Evolutionary conservation across 495 filamentous ascomycete species (phyloP).

Genomic region (Penicillium fimorum): DNA sequence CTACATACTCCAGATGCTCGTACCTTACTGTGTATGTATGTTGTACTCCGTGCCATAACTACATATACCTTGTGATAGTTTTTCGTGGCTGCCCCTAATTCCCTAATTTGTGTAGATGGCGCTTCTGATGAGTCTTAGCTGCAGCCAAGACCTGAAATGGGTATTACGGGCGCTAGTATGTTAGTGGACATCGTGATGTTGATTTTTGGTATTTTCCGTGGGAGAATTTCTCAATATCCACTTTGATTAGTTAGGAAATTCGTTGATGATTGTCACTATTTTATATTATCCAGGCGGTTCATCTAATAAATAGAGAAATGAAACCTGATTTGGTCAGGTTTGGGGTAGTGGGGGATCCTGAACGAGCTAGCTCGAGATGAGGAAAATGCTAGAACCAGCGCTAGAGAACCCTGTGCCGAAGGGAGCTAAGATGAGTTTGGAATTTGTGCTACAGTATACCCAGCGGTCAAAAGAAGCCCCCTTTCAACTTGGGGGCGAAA

Average conservation of each 20-base stretch:
- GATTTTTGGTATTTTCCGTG: background rate
- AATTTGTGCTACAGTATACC: background rate
- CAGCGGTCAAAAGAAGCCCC: background rate
- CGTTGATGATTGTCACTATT: background rate
- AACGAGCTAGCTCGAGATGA: background rate
- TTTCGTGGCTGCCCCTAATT: too few relatives aligned
- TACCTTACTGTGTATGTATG: too few relatives aligned
- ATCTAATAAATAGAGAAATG: background rate
- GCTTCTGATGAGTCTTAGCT: background rate
- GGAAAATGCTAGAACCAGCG: background rate
- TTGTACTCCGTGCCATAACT: too few relatives aligned
- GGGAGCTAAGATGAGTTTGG: background rate
- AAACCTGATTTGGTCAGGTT: background rate
- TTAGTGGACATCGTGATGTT: background rate
- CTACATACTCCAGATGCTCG: too few relatives aligned
- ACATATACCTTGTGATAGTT: too few relatives aligned
- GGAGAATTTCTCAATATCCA: background rate
- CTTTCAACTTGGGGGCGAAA: slow-evolving; percentile 4
- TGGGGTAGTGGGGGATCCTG: background rate
- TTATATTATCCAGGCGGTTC: background rate
- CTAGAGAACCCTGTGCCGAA: background rate
- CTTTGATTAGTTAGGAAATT: background rate
- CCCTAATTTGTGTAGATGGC: background rate
- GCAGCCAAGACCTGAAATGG: background rate
- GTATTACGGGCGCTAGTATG: background rate